phyloP scores from a whole-genome alignment of 2,329 filamentous ascomycete species.

The Neocucurbitaria cava region DNA sequence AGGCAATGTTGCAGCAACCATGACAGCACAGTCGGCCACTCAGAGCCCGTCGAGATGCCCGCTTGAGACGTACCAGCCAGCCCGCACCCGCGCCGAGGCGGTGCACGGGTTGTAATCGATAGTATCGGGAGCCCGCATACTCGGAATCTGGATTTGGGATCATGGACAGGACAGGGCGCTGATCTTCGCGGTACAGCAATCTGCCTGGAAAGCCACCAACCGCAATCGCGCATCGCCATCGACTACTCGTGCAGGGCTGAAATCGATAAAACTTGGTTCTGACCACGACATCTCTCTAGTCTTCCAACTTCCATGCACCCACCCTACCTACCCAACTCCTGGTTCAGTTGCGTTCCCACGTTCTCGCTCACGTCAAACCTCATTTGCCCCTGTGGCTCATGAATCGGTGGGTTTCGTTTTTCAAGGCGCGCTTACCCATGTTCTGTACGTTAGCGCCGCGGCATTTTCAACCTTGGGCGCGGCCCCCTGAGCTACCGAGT shows the following conservation, averaged over 20 bases:
- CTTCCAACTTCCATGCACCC: not conserved
- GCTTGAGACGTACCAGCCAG: conserved; percentile 4
- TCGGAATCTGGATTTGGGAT: conserved; percentile 15
- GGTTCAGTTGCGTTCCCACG: not conserved
- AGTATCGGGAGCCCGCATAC: conserved; percentile 16
- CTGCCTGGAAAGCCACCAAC: not conserved
- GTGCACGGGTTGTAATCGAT: conserved; percentile 29
- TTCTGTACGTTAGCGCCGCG: not conserved
- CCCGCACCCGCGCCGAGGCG: conserved; percentile 11
- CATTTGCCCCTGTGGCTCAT: not conserved
- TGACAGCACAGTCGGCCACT: conserved; percentile 6
- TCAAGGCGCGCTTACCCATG: not conserved
- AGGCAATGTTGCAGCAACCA: conserved; percentile 6
- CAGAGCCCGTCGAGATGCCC: not conserved
- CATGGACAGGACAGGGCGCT: conserved; percentile 5
- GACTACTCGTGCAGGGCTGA: conserved; percentile 1
- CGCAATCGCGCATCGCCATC: not conserved
- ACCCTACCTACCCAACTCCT: too few species aligned
- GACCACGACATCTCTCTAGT: not conserved
- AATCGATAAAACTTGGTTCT: conserved; percentile 6
- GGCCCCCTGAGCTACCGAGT: not conserved
- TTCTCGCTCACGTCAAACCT: not conserved
- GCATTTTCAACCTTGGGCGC: not conserved
- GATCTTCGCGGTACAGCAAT: conserved; percentile 14
- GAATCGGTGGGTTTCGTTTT: not conserved